Percentiles rank a stretch among this genome's conserved stretches.
Conservation (phyloP, 2,329 filamentous ascomycete species). For the Proliferodiscus dingleyae region DNA sequence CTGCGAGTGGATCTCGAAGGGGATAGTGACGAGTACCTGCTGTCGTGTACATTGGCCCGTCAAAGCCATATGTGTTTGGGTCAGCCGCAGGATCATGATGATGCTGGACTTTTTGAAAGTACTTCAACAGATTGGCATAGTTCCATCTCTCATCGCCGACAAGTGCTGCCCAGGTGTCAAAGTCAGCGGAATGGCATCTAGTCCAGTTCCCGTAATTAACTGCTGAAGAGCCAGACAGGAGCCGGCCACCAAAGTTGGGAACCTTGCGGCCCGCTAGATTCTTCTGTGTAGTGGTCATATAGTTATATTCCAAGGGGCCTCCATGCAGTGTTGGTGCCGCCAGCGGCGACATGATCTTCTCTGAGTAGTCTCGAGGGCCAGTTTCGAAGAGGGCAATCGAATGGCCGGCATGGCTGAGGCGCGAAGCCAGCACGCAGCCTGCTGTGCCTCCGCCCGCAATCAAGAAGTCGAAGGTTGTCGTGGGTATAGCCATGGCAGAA, state of each 20-base stretch:
- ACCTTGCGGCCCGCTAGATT: conserved; percentile 24
- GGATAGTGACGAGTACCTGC: neutral
- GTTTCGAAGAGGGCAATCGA: conserved; percentile 1
- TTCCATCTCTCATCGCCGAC: conserved; percentile 40
- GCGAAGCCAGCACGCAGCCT: conserved; percentile 12
- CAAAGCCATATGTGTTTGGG: neutral
- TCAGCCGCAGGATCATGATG: neutral
- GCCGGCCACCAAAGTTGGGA: conserved; percentile 33
- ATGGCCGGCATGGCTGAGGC: neutral
- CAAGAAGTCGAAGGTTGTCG: neutral
- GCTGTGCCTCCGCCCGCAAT: conserved; percentile 1
- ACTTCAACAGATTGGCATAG: conserved; percentile 42
- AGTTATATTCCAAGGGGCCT: conserved; percentile 31
- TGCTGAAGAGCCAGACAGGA: conserved; percentile 36
- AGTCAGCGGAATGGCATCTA: conserved; percentile 40
- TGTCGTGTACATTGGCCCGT: conserved; percentile 1
- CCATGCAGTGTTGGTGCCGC: neutral
- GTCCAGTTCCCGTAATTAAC: conserved; percentile 38
- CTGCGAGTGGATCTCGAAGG: conserved; percentile 1
- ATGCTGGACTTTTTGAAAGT: conserved; percentile 37
- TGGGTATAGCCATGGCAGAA: too few relatives aligned
- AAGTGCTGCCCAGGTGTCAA: conserved; percentile 40
- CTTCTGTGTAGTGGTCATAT: conserved; percentile 30
- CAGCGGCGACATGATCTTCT: neutral
- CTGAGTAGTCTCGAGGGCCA: neutral